phyloP scores from a whole-genome alignment of 768 basidiomycete genomes.

The Suillus subaureus region DNA sequence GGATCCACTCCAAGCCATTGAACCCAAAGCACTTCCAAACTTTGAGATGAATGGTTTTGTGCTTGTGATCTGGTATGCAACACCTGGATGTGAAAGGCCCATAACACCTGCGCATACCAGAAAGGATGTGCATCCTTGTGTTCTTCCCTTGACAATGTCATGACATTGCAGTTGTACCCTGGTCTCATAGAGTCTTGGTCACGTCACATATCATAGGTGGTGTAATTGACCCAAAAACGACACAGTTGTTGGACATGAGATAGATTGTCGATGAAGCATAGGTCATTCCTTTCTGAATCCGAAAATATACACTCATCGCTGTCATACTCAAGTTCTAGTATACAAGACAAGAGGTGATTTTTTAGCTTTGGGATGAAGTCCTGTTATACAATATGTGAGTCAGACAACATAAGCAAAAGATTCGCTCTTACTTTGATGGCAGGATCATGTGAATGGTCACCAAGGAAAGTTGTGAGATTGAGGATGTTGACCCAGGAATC shows the following conservation, averaged over 20 bases:
- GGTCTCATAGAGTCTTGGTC: conserved; percentile 24
- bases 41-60: conserved; percentile 9
- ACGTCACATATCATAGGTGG: conserved; percentile 21
- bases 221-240: conserved; percentile 19
- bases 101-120: conserved; percentile 25
- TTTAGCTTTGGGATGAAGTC: conserved; percentile 21
- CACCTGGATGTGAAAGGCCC: conserved; percentile 23
- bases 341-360: conserved; percentile 21
- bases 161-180: conserved; percentile 17
- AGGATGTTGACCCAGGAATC: neutral
- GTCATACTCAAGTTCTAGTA: conserved; percentile 17
- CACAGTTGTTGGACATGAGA: neutral
- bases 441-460: neutral
- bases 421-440: conserved; percentile 12
- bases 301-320: conserved; percentile 17
- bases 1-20: conserved; percentile 21
- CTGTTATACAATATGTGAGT: too few relatives aligned
- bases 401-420: too few relatives aligned
- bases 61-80: conserved; percentile 5
- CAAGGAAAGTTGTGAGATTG: conserved; percentile 6
- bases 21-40: conserved; percentile 26
- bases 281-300: conserved; percentile 5
- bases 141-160: conserved; percentile 23
- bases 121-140: conserved; percentile 17
- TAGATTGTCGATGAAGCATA: conserved; percentile 18